Base-by-base conservation (phyloP, 192 early-diverging fungal species). In the Oehlia diaphana region DNA sequence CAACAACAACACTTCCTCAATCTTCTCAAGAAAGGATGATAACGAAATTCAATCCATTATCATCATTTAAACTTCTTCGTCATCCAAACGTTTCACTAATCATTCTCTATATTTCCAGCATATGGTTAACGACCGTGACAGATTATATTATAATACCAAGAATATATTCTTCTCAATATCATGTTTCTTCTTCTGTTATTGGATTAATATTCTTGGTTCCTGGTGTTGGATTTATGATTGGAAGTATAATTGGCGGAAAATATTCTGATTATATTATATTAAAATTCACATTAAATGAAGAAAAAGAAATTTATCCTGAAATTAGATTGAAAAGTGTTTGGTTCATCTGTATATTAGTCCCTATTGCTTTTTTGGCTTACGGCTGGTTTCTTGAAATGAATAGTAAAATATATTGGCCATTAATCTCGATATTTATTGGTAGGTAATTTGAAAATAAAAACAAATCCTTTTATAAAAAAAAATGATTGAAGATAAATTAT, bases 241-340 rank as follows among this genome's bases (percentile, higher is more conserved):
- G 89, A 10, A 83, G 86, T 12, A 63, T 86, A n/a, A 33, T 84
- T 9, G 81, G 75, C 13, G 88, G 88, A n/a, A 77, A 77, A 35
- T 85, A 85, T 53, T 82, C 84, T 3, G 84, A 85, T 61, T 83
- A 77, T 44, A 77, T 85, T 21, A 71, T 83, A 62, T 23, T 9
- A 47, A 47, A 47, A 44, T 31, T 9, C 9, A 72, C 19, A 8
- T 1, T 2, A 7, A 5, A 39, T 39, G 7, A 39, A 39, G 37
- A 39, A 28, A 47, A 72, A 49, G 71, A 72, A 72, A 37, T 78
- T 80, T 39, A 79, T 73, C 26, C 72, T 31, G 72, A 73, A 79
- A 37, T 81, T 21, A 73, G 72, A 73, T 19, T 73, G 49, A 73
- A 53, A 50, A 80, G 84, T 68, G 84, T 81, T 1, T 85, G 84